Evolutionary conservation across 768 basidiomycete genomes (phyloP), one percentile per base, ranked within the genome.

Genomic region (Mycena epipterygia): DNA sequence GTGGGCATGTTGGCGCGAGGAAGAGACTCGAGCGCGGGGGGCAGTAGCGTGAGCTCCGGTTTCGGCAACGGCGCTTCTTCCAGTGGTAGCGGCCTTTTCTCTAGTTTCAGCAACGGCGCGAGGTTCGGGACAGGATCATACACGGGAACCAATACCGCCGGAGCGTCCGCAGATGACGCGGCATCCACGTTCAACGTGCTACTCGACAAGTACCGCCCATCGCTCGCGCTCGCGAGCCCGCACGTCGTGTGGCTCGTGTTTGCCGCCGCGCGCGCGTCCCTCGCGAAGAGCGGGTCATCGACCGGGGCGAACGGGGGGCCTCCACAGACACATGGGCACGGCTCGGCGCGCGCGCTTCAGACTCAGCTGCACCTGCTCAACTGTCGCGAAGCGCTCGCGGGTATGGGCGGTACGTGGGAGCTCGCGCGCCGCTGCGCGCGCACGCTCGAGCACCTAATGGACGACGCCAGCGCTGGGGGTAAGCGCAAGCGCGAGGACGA

Each of bases 161-260:
- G 58, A 51, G 62, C 70, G 69, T n/a, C n/a, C n/a, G n/a, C n/a
- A n/a, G 64, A 73, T 70, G 59, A 75, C 57, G 46, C 74, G 64
- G 75, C 77, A 13, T 76, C 79, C 25, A 74, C 78, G 19, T 80
- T 80, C 64, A 79, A 77, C 64, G 74, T 76, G 21, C 71, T 80
- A 29, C 64, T 80, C 23, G 76, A 77, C 67, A 78, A 76, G 64
- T 80, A 80, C 67, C 71, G 72, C 39, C 64, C 69, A 5, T 70
- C 68, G 35, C 70, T 74, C 9, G 71, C 72, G 21, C 63, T 69
- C 57, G 71, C 74, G 32, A 73, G 74, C 48, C 76, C 76, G 30
- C 74, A 74, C 41, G 70, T 78, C 68, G 71, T 78, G 25, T 76
- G 72, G 64, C 67, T 77, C 25, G 72, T 78, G 21, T 74, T 76